Conservation (phyloP, 106 monocot species). For the Dendrobium officinale region DNA sequence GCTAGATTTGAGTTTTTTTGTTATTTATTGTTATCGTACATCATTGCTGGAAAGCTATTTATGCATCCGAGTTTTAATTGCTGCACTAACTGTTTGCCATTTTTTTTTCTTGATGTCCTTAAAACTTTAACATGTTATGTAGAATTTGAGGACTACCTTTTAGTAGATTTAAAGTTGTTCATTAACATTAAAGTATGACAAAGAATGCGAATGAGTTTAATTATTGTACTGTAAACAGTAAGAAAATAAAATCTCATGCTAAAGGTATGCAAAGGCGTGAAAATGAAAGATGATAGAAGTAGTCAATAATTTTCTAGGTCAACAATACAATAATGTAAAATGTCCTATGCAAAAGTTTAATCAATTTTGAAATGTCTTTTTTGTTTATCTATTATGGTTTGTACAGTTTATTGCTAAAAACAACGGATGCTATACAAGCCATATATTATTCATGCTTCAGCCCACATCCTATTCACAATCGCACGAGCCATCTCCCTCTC, state of each 20-base stretch:
- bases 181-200: background rate
- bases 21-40: background rate
- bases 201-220: background rate
- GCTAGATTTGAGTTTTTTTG: background rate
- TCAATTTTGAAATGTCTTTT: no score
- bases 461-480: no score
- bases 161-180: background rate
- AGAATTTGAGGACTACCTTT: background rate
- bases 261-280: background rate
- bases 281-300: background rate
- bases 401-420: no score
- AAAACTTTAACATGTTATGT: background rate
- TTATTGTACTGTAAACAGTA: background rate
- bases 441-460: no score
- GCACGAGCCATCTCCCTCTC: no score
- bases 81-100: background rate
- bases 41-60: background rate
- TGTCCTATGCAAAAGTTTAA: no score
- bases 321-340: no score
- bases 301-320: background rate
- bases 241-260: conserved; percentile 2
- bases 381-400: no score
- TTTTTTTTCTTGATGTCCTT: background rate
- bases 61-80: background rate
- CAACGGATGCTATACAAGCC: no score